phyloP scores from a whole-genome alignment of 2,329 filamentous ascomycete species.

The Pseudocercospora pini-densiflorae region DNA sequence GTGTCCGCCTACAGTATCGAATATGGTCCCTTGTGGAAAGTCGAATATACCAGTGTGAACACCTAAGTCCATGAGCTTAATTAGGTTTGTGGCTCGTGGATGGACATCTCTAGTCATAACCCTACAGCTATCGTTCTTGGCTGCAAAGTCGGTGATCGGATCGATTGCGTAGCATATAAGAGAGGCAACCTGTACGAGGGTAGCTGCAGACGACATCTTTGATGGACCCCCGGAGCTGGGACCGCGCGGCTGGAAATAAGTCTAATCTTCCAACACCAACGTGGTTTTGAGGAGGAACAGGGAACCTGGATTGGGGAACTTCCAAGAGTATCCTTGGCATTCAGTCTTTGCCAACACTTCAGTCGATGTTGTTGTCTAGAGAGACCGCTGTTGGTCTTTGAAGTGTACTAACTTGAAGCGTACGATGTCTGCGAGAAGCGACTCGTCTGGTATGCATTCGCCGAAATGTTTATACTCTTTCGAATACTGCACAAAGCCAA shows the following conservation, averaged over 20 bases:
- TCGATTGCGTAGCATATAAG: background rate
- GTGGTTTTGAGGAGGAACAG: background rate
- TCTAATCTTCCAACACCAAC: slow-evolving; percentile 6
- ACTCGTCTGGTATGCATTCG: background rate
- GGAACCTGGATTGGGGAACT: background rate
- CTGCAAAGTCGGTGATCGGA: background rate
- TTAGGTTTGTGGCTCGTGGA: no score
- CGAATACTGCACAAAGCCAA: background rate
- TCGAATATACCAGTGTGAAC: no score
- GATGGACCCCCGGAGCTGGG: background rate
- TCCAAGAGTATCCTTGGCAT: background rate
- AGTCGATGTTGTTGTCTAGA: background rate
- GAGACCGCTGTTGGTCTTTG: background rate
- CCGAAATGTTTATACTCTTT: background rate
- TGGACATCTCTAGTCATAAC: no score
- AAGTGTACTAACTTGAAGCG: background rate
- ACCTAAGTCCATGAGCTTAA: no score
- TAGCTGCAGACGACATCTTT: background rate
- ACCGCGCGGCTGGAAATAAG: slow-evolving; percentile 3
- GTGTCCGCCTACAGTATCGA: no score
- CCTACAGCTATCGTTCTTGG: background rate
- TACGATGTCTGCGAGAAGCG: background rate
- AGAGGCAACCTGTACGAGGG: background rate
- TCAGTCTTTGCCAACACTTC: background rate
- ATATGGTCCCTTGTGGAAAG: no score